Evolutionary conservation across 2,329 filamentous ascomycete species (phyloP), one percentile per base, ranked within the genome.

Genomic region (Colletotrichum sp.): DNA sequence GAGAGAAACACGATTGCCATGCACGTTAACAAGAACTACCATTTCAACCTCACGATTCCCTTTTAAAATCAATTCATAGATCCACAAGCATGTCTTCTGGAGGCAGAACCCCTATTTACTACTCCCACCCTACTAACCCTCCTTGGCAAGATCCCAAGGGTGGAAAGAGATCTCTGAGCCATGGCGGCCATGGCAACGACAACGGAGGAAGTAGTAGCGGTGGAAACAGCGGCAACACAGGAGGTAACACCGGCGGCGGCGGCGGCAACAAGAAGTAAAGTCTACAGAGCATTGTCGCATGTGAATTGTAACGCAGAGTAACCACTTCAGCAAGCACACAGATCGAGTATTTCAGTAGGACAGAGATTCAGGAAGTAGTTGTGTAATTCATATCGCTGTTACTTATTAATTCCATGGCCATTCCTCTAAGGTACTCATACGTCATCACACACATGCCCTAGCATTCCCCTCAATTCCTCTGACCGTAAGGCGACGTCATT

Each of bases 401-500:
- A 52, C 0, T 13, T 52, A 52, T 52, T 21, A 21, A 52, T 21
- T 52, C n/a, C 44, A 21, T 5, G 10, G 10, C 21, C n/a, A 36
- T 63, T 34, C 57, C 26, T 60, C 57, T n/a, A 32, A 32, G 30
- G 30, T 32, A 7, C 26, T 32, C 26, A 60, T 32, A 60, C 57
- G 16, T 59, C 55, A 28, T 59, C n/a, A 59, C 55, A 28, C 15
- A 59, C 26, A 59, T 59, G 55, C 24, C 24, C 55, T 28, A 16
- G 6, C 8, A 0, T 3, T 9, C 10, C 21, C 5, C 2, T 49
- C 34, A 63, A 15, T 34, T 24, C 36, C 57, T 70, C 6, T 28
- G 28, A 3, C 28, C 71, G 16, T 74, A 60, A 8, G 66, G 66
- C 24, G 66, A 70, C 7, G 71, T 60, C 49, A 74, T 70, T 16